A percentile compares a stretch with the other conserved stretches of the same genome.
These are phyloP conservation scores for Gossypium laxum DNA, from an alignment of 441 rosid species.

Conservation along the genomic window DNA sequence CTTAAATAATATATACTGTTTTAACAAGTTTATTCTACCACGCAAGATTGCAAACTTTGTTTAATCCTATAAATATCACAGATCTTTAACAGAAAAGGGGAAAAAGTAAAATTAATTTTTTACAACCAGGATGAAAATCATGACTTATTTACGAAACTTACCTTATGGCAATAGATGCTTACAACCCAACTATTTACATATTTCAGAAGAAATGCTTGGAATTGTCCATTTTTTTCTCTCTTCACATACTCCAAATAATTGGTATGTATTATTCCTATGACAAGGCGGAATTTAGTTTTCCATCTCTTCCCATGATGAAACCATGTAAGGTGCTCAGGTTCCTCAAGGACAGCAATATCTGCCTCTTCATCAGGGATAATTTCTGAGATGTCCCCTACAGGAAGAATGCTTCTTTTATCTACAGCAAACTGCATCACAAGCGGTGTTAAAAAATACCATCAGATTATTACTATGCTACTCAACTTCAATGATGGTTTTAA, in stretches of 20 bases:
- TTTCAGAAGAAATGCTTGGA: constrained; percentile 57
- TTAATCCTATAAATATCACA: neutral
- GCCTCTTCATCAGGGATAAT: constrained; percentile 72
- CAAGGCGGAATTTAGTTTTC: constrained; percentile 68
- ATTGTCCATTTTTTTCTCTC: constrained; percentile 68
- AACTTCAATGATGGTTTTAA: neutral
- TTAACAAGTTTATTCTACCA: neutral
- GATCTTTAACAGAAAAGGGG: neutral
- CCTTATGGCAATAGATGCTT: constrained; percentile 86
- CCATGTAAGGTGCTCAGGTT: constrained; percentile 99
- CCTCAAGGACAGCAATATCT: constrained; percentile 86
- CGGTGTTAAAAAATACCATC: constrained; percentile 9
- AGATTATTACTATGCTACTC: neutral
- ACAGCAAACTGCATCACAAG: constrained; percentile 52
- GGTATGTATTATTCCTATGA: constrained; percentile 76
- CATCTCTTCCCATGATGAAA: constrained; percentile 94
- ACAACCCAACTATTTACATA: constrained; percentile 65
- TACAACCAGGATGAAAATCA: neutral
- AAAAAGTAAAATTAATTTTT: neutral
- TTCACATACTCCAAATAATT: constrained; percentile 87
- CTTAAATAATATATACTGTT: neutral
- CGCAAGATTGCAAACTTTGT: neutral
- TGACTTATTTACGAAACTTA: constrained; percentile 20
- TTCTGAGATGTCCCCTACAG: constrained; percentile 77
- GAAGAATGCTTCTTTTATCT: constrained; percentile 88